These are phyloP conservation scores for Ophiostoma tasmaniense DNA, from an alignment of 2,329 filamentous ascomycete genomes.

Conservation along the genomic window DNA sequence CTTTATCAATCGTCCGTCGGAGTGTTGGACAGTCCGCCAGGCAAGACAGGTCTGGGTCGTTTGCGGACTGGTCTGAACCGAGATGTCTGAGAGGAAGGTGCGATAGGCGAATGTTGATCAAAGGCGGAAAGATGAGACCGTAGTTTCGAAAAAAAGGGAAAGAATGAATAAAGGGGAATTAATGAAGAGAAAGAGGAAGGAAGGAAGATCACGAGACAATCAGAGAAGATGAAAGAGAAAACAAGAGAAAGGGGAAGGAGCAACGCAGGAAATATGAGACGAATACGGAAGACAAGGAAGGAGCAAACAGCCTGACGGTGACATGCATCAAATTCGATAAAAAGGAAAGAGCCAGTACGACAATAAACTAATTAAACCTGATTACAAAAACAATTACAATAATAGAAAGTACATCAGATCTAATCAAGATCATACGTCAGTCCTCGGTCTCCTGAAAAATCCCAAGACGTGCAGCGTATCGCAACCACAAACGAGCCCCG, in stretches of 20 bases:
- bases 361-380: neutral
- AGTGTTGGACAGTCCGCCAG: neutral
- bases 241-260: neutral
- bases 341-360: neutral
- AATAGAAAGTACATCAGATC: neutral
- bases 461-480: neutral
- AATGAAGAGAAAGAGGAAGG: neutral
- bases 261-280: neutral
- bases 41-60: neutral
- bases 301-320: neutral
- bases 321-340: neutral
- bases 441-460: neutral
- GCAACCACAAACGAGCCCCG: neutral
- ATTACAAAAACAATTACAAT: neutral
- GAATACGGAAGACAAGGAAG: constrained; percentile 1
- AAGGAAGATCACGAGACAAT: neutral
- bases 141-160: neutral
- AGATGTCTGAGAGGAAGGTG: neutral
- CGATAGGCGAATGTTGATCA: neutral
- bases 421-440: neutral
- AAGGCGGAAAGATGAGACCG: neutral
- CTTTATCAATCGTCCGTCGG: neutral
- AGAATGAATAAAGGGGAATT: neutral
- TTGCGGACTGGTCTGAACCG: neutral
- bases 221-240: neutral